Evolutionary conservation across 139 green algal genomes (phyloP), one percentile per base, ranked within the genome.

Genomic region (Pleodorina starrii): DNA sequence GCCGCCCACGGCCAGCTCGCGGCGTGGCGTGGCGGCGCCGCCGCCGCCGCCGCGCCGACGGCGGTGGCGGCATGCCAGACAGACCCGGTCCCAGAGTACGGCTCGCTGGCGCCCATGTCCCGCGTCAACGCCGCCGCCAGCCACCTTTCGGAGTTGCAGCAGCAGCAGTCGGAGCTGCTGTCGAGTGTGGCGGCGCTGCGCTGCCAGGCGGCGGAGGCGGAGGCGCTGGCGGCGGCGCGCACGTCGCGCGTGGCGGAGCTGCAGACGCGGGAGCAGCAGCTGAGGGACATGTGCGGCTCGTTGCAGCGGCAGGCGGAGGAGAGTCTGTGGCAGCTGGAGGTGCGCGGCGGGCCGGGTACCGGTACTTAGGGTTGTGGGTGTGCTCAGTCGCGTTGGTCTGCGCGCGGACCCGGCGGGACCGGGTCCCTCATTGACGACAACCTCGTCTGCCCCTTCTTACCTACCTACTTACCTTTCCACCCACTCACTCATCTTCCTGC

Each of bases 131-230:
- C 82, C 32, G 66, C 66, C 11, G 7, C 81, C 1, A 23, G 12
- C 5, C 60, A 87, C 19, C 82, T 88, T 11, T 36, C 42, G 14
- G 43, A 44, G 32, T 43, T 79, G 32, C 82, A 88, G 66, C 40
- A 50, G 63, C 63, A 88, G 82, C 57, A 76, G 63, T 27, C 32
- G n/a, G 44, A 25, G 32, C 66, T 88, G 44, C 35, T 51, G 32
- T 29, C 82, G 17, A 1, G 35, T 14, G 82, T 88, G 17, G 46
- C 82, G 66, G 44, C 44, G 63, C 82, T 88, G 44, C 43, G 66
- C 0, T 68, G 44, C 32, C 82, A 79, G 82, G 82, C 82, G 32
- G 82, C 82, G 63, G 82, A 88, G 44, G 82, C 82, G n/a, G 66
- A 88, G 63, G 82, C 82, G 44, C 82, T 88, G 32, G 66, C 66